Base-by-base conservation (phyloP, 257 asterid genomes). In the Solanum gandarillasii region DNA sequence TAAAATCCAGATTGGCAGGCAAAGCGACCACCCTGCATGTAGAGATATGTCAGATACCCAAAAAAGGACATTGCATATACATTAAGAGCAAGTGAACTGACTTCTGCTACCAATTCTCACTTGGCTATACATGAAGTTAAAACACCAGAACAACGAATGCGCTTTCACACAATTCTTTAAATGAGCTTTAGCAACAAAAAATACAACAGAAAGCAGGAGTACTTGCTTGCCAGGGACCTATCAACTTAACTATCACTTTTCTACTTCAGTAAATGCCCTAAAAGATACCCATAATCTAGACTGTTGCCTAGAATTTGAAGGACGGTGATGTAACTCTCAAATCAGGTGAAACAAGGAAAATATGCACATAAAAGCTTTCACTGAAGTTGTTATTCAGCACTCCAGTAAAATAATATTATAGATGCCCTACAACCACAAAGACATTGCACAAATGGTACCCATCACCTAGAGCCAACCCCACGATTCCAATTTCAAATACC, bases 1-100 rank as follows among this genome's bases (percentile, higher is more conserved):
- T 94, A 89, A 95, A 97, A 92, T 96, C 99, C 90, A 94, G 91
- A 92, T 97, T 97, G 85, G 92, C 93, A 31, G 99, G 96, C 86
- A 95, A 88, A 75, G 94, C 88, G 32, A 97, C 98, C 83, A 95
- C 95, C 94, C 99, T 97, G 95, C 91, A 87, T 60, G 18, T 8
- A 32, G 84, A 72, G 52, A 86, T 20, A 84, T 86, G 89, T 81
- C 88, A 71, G 81, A 84, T 82, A 6, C 12, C 46, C 0, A 82
- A 82, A 9, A 46, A 21, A 20, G 27, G 6, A 9, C 9, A 81
- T 82, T 3, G 12, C 41, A 31, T 16, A 79, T 46, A 79, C 39
- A 48, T 1, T 9, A 43, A 79, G 36, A 9, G 70, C 86, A 48
- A 82, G 52, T 31, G 43, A 82, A 18, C 36, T 3, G 31, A 82